Evolutionary conservation across 225 moss, liverwort and hornwort genomes (phyloP), one percentile per base, ranked within the genome.

Genomic region (Pleurozium schreberi): DNA sequence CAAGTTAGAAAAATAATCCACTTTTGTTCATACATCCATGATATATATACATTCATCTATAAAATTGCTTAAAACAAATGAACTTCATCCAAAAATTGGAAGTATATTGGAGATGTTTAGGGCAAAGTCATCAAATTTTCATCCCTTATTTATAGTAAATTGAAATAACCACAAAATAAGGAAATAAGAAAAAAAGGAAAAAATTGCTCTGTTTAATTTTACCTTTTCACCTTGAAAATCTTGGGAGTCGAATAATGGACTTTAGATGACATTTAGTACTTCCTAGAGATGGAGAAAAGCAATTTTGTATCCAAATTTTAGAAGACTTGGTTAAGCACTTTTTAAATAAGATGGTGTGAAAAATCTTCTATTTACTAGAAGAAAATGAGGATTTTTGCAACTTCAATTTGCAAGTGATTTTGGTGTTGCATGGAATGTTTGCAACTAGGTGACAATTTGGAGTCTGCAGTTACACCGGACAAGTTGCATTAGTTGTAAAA

Each of bases 171-270:
- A 23, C 23, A 2, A 69, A 69, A n/a, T n/a, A n/a, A n/a, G n/a
- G 8, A 40, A 23, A 69, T 69, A 7, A 23, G 40, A 40, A n/a
- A n/a, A 22, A n/a, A 22, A n/a, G 12, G 7, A 22, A 22, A 40
- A 40, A 7, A n/a, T 69, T 8, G 13, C 1, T 40, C 8, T 7
- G 4, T 69, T 69, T 40, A 69, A 40, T 12, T 23, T 70, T 14
- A 42, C 7, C 13, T 1, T 3, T 63, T 63, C 22, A 25, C 4
- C 22, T 4, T 25, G 1, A n/a, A 67, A n/a, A 40, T 4, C 23
- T 69, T 1, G 14, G 3, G 14, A 4, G 23, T 4, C 1, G 0
- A 0, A 2, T 2, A n/a, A 7, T 23, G 4, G 4, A 1, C 68
- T 68, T 60, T 5, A 4, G 11, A 60, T 60, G 60, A 60, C 60